These are phyloP conservation scores for Erysimum cheiri DNA, from an alignment of 441 rosid genomes.

Conservation along the genomic window DNA sequence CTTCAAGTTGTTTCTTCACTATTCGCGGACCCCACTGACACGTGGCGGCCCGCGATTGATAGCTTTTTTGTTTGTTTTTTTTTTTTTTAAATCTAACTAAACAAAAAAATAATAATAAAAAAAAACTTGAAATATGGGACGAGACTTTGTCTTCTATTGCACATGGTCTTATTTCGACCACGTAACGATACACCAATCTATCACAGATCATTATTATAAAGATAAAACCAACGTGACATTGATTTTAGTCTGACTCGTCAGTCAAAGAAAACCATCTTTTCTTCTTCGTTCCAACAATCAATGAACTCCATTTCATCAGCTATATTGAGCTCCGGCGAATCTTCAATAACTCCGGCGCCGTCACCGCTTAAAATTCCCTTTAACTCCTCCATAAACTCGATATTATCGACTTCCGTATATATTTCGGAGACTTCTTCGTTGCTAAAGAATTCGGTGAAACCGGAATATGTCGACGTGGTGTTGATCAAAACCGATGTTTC, in stretches of 20 bases:
- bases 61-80: no score
- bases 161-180: not conserved
- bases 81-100: no score
- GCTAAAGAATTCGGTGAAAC: conserved; percentile 12
- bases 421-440: conserved; percentile 28
- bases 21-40: no score
- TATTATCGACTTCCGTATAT: conserved; percentile 29
- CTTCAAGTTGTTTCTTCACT: no score
- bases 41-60: no score
- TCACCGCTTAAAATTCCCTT: conserved; percentile 24
- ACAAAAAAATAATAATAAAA: no score
- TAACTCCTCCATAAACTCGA: conserved; percentile 43
- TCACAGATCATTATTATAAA: not conserved
- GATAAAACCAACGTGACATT: not conserved
- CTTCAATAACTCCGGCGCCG: not conserved
- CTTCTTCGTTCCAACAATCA: conserved; percentile 35
- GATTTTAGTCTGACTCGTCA: conserved; percentile 2
- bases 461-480: conserved; percentile 10
- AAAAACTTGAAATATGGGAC: no score
- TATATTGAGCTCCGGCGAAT: conserved; percentile 25
- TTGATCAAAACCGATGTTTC: not conserved
- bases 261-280: conserved; percentile 5
- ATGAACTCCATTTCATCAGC: conserved; percentile 31
- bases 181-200: not conserved
- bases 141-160: no score